These are phyloP conservation scores for Ustilago cynodontis DNA, from an alignment of 1,284 basidiomycete genomes.

Conservation along the genomic window DNA sequence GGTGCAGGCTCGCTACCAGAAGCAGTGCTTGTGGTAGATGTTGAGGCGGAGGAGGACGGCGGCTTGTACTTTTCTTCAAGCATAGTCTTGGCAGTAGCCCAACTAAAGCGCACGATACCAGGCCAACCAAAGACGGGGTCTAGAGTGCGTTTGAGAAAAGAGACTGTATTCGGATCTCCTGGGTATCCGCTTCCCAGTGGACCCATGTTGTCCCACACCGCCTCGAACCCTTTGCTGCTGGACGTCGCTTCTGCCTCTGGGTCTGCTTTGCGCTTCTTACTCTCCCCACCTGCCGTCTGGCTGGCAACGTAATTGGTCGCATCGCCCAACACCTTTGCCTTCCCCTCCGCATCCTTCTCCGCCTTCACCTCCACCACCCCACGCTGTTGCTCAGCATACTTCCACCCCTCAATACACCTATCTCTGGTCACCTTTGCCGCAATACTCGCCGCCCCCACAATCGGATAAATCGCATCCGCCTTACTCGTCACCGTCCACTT, in stretches of 20 bases:
- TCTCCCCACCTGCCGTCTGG: background rate
- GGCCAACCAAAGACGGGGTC: slow-evolving; percentile 95
- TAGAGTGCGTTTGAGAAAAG: slow-evolving; percentile 82
- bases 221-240: background rate
- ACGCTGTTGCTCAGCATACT: slow-evolving; percentile 70
- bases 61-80: slow-evolving; percentile 76
- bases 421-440: slow-evolving; percentile 97
- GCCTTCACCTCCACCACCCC: background rate
- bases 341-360: background rate
- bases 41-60: slow-evolving; percentile 7
- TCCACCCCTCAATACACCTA: slow-evolving; percentile 87
- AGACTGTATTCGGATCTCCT: slow-evolving; percentile 89
- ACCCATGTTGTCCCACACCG: slow-evolving; percentile 35
- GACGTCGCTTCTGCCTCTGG: background rate
- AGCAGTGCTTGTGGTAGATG: background rate
- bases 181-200: slow-evolving; percentile 35
- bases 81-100: slow-evolving; percentile 90
- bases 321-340: slow-evolving; percentile 19
- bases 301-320: slow-evolving; percentile 14
- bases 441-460: slow-evolving; percentile 95
- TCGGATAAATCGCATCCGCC: slow-evolving; percentile 94
- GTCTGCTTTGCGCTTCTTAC: slow-evolving; percentile 39
- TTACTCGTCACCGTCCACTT: slow-evolving; percentile 90
- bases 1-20: background rate
- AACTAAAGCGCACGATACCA: slow-evolving; percentile 90